phyloP scores from a whole-genome alignment of 345 rosid species.

The Eucalyptus tenuipes region DNA sequence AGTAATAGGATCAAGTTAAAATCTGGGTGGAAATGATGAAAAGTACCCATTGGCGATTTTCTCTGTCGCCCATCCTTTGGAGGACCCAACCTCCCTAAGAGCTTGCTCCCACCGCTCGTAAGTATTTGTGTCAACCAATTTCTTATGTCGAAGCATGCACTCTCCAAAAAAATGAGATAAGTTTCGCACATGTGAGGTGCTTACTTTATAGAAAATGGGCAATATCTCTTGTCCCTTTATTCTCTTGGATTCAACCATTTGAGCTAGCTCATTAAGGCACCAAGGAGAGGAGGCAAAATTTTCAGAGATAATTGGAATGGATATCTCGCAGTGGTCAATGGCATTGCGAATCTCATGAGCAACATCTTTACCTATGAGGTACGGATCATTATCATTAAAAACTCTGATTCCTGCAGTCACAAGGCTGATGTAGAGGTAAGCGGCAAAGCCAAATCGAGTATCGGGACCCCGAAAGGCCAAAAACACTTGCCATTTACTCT shows the following conservation, averaged over 20 bases:
- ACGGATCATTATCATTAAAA: background rate
- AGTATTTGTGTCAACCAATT: background rate
- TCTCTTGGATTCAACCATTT: background rate
- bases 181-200: accelerated
- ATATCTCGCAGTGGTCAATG: background rate
- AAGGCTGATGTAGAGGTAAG: background rate
- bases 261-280: background rate
- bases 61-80: background rate
- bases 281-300: background rate
- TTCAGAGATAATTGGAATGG: background rate
- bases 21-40: too few relatives aligned
- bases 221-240: background rate
- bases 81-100: background rate
- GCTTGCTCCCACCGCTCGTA: background rate
- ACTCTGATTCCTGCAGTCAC: background rate
- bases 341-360: background rate
- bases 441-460: background rate
- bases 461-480: background rate
- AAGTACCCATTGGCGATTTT: background rate
- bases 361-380: background rate
- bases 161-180: background rate
- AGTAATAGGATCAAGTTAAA: too few relatives aligned
- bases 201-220: background rate
- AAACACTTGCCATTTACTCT: background rate
- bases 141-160: background rate